A percentile compares a stretch with the other conserved stretches of the same genome.
Conservation (phyloP, 139 green algal genomes). For the Micromonas pusilla region DNA sequence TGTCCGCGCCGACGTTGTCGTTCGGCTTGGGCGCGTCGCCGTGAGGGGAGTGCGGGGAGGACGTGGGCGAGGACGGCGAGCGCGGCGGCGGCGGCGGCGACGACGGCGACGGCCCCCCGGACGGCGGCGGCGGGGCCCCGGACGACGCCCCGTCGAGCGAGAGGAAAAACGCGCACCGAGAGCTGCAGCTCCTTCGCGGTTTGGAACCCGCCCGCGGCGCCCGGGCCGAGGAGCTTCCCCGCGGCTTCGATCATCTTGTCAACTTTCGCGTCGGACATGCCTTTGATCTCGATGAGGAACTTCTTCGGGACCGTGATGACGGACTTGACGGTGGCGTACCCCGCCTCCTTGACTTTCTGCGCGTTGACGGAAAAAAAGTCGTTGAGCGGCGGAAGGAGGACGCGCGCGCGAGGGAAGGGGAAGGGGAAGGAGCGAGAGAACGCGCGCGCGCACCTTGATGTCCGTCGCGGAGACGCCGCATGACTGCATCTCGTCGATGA, state of each 20-base stretch:
- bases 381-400: slow-evolving; percentile 34
- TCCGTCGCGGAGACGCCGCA: slow-evolving; percentile 20
- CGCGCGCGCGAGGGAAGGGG: neutral
- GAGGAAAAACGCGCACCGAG: neutral
- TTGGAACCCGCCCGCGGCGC: slow-evolving; percentile 36
- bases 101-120: no score
- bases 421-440: neutral
- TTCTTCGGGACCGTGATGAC: slow-evolving; percentile 69
- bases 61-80: no score
- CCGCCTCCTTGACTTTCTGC: slow-evolving; percentile 69
- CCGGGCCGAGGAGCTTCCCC: slow-evolving; percentile 6
- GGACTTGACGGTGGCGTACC: slow-evolving; percentile 60
- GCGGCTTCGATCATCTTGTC: slow-evolving; percentile 70
- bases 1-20: no score
- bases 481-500: slow-evolving; percentile 10
- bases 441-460: slow-evolving; percentile 8
- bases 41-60: no score
- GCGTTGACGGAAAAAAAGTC: slow-evolving; percentile 40
- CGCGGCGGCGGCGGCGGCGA: no score
- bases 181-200: slow-evolving; percentile 20
- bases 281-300: slow-evolving; percentile 74
- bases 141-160: slow-evolving; percentile 14
- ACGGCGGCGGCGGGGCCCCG: no score
- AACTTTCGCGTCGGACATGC: slow-evolving; percentile 80
- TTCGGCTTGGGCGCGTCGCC: no score